phyloP scores from a whole-genome alignment of 75 land plant species.

The Sequoiadendron giganteum region DNA sequence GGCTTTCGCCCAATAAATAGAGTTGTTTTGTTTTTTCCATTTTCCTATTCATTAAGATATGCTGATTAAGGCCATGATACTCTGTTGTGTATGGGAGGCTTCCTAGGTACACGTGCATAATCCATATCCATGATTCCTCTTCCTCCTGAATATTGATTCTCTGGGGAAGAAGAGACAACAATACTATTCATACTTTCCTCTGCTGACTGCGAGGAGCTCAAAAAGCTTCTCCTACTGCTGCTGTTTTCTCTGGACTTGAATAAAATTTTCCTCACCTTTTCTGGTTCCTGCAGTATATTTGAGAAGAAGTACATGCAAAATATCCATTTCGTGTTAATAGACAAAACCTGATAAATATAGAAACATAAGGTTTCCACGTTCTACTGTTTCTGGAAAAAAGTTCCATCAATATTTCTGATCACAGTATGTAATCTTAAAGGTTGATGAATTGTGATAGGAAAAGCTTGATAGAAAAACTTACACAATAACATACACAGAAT shows the following conservation, averaged over 20 bases:
- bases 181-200: neutral
- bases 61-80: neutral
- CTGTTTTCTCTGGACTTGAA: neutral
- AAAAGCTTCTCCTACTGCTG: neutral
- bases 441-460: no score
- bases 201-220: no score
- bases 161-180: neutral
- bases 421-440: no score
- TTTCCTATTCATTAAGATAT: neutral
- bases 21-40: neutral
- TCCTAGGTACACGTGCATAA: neutral
- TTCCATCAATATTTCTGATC: no score
- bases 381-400: no score
- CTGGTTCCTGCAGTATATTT: neutral
- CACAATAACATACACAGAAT: neutral
- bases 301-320: no score
- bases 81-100: slow-evolving; percentile 9
- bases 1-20: no score
- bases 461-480: no score
- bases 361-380: no score
- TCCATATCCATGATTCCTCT: neutral
- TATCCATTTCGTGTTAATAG: no score
- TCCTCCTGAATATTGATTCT: neutral
- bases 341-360: no score
- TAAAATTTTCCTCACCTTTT: neutral